Percentiles rank a stretch among this genome's conserved stretches.
phyloP scores from a whole-genome alignment of 495 filamentous ascomycete species.

The Viridothelium virens region DNA sequence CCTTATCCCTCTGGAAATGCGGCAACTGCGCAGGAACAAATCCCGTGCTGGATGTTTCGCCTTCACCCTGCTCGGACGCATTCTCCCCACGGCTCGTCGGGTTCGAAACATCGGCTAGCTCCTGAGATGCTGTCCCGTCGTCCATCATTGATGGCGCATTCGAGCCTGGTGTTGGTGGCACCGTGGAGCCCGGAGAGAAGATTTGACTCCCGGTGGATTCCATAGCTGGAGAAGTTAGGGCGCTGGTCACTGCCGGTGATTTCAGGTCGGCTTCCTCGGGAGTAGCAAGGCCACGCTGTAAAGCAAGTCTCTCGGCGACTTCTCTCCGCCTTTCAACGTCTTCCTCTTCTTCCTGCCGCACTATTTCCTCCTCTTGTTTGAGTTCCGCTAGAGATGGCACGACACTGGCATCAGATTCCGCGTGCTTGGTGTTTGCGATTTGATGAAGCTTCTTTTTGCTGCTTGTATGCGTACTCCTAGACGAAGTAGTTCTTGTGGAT shows the following conservation, averaged over 20 bases:
- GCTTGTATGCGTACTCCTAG: conserved; percentile 23
- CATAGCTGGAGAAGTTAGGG: background rate
- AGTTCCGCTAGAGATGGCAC: conserved; percentile 62
- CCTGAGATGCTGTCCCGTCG: background rate
- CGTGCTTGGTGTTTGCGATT: conserved; percentile 15
- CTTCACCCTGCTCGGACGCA: background rate
- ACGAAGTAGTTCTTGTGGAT: conserved; percentile 30
- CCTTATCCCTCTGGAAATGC: background rate
- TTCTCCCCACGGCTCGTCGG: background rate
- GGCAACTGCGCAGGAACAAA: conserved; percentile 6
- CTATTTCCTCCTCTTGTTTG: conserved; percentile 65
- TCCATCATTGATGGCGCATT: background rate
- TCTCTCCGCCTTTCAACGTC: conserved; percentile 60
- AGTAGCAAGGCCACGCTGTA: conserved; percentile 54
- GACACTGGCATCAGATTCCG: conserved; percentile 29
- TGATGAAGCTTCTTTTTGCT: conserved; percentile 17
- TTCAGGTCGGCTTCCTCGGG: conserved; percentile 19
- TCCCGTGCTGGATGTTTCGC: background rate
- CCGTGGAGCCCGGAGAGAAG: background rate
- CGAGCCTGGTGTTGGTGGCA: background rate
- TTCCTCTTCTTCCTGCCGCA: conserved; percentile 60
- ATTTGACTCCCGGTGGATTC: conserved; percentile 5
- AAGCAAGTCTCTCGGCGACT: conserved; percentile 64
- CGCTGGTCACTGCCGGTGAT: background rate
- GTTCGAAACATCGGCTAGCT: background rate